Evolutionary conservation across 129 eudicot species (phyloP).

Genomic region (Escallonia rubra): DNA sequence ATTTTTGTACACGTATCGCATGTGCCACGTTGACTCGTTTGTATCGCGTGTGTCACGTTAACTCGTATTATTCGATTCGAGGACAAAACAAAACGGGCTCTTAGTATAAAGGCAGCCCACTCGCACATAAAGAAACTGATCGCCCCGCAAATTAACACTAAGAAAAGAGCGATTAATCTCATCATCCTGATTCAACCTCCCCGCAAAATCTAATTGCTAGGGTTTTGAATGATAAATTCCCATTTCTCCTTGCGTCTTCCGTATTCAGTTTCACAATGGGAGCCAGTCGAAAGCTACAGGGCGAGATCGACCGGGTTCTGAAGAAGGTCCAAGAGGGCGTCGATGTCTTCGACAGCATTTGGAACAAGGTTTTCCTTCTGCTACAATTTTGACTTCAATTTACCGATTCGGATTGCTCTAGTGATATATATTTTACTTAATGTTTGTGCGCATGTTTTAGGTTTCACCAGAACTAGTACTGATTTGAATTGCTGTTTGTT

Average conservation of each 20-base stretch:
- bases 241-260: constrained; percentile 8
- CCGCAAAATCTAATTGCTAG: background rate
- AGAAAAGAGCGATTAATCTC: no score
- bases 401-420: background rate
- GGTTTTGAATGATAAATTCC: constrained; percentile 30
- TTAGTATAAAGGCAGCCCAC: no score
- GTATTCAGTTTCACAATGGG: constrained; percentile 56
- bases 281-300: constrained; percentile 97
- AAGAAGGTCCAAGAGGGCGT: constrained; percentile 99
- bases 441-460: background rate
- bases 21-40: no score
- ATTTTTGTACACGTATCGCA: no score
- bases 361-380: constrained; percentile 75
- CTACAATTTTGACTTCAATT: background rate
- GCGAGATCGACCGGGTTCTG: constrained; percentile 95
- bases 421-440: background rate
- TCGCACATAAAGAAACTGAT: no score
- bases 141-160: no score
- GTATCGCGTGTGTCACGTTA: no score
- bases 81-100: no score
- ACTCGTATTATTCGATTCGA: no score
- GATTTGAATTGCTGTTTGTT: background rate
- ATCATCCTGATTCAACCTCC: no score
- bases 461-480: background rate
- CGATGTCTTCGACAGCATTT: constrained; percentile 94